phyloP scores from a whole-genome alignment of 345 rosid species.

The Hypericum androsaemum region DNA sequence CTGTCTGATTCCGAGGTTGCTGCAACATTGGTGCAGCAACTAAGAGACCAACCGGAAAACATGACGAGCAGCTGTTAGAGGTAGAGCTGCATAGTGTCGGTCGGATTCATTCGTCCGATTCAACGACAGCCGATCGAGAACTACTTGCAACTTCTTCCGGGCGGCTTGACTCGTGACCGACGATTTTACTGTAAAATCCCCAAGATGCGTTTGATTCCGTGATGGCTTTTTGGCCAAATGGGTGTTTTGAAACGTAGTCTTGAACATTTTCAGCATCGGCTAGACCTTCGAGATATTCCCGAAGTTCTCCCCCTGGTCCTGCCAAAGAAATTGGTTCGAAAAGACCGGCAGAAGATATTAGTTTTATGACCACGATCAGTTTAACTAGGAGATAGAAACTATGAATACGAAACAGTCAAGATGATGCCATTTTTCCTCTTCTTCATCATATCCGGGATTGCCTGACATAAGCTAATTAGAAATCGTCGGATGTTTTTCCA shows the following conservation, averaged over 20 bases:
- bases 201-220: conserved; percentile 44
- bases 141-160: conserved; percentile 7
- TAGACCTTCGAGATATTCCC: conserved; percentile 53
- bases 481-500: too few relatives aligned
- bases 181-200: conserved; percentile 42
- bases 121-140: conserved; percentile 12
- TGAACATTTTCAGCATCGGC: conserved; percentile 47
- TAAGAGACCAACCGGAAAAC: too few relatives aligned
- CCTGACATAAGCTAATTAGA: too few relatives aligned
- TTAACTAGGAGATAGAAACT: too few relatives aligned
- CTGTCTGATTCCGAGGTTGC: not conserved
- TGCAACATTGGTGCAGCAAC: not conserved
- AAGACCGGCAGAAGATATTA: not conserved
- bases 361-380: too few relatives aligned
- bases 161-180: not conserved
- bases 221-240: conserved; percentile 68
- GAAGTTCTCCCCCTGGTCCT: conserved; percentile 79
- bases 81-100: too few relatives aligned
- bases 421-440: too few relatives aligned
- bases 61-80: too few relatives aligned
- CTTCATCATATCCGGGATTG: too few relatives aligned
- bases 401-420: too few relatives aligned
- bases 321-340: conserved; percentile 10
- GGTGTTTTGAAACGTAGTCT: conserved; percentile 52
- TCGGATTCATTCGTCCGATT: not conserved